These are phyloP conservation scores for Alloteropsis semialata DNA, from an alignment of 176 grass and related monocot genomes.

Conservation along the genomic window DNA sequence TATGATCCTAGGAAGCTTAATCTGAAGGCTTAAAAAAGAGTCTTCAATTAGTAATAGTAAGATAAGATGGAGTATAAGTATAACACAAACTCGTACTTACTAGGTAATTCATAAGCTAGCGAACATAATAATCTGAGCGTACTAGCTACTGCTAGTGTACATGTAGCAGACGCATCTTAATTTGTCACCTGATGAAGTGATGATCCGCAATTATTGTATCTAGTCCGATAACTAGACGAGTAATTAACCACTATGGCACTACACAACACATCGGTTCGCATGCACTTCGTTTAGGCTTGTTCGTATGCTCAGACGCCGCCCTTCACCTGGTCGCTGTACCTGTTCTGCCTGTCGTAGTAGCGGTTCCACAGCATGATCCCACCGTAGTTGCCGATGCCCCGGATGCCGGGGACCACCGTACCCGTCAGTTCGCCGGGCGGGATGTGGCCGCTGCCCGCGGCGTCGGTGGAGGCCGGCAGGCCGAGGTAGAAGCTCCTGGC, in stretches of 20 bases:
- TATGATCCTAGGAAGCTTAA: no score
- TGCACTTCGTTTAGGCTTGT: not conserved
- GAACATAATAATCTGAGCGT: not conserved
- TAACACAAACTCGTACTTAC: not conserved
- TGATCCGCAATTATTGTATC: not conserved
- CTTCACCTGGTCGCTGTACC: conserved; percentile 50
- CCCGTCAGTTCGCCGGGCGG: conserved; percentile 15
- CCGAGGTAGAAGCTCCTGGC: conserved; percentile 57
- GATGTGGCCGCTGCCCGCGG: conserved; percentile 47
- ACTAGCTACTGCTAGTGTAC: no score
- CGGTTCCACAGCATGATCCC: conserved; percentile 77
- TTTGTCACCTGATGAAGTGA: no score
- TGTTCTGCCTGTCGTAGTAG: conserved; percentile 36
- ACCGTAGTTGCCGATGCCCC: conserved; percentile 28
- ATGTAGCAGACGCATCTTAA: not conserved
- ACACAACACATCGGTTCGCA: not conserved
- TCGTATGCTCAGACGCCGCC: not conserved
- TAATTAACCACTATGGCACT: not conserved
- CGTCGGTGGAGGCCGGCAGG: conserved; percentile 38
- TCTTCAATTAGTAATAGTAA: no score
- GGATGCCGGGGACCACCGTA: conserved; percentile 41
- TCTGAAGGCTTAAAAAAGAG: no score
- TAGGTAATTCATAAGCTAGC: not conserved
- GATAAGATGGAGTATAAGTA: no score
- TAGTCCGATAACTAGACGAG: not conserved